Evolutionary conservation across 2,329 filamentous ascomycete species (phyloP).

Genomic region (Pyrenochaeta sp.): DNA sequence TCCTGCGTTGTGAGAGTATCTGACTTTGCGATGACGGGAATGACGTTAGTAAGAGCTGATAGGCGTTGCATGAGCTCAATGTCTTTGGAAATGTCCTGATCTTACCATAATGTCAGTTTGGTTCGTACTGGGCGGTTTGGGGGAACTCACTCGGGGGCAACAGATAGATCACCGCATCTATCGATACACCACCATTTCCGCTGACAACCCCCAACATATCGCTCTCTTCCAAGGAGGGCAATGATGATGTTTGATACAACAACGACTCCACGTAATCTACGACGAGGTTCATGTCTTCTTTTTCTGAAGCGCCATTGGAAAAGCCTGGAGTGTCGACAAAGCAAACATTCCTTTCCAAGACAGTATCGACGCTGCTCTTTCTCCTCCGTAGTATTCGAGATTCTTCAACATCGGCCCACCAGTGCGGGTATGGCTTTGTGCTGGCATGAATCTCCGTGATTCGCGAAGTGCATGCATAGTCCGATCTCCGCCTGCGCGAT

Average conservation of each 20-base stretch:
- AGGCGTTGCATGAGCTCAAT: slow-evolving; percentile 75
- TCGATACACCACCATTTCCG: slow-evolving; percentile 80
- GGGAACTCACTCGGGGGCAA: slow-evolving; percentile 70
- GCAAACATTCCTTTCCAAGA: slow-evolving; percentile 90
- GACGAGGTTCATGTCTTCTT: slow-evolving; percentile 36
- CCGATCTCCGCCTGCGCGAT: slow-evolving; percentile 33
- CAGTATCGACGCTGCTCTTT: slow-evolving; percentile 74
- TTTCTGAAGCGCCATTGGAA: slow-evolving; percentile 51
- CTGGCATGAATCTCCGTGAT: slow-evolving; percentile 55
- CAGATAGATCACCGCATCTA: slow-evolving; percentile 87
- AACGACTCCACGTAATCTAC: slow-evolving; percentile 77
- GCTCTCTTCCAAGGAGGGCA: slow-evolving; percentile 69
- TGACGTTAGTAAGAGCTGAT: slow-evolving; percentile 78
- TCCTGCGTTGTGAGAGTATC: slow-evolving; percentile 71
- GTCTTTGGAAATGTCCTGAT: slow-evolving; percentile 61
- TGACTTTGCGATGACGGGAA: slow-evolving; percentile 80
- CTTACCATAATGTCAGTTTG: slow-evolving; percentile 37
- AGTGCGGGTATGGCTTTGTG: slow-evolving; percentile 74
- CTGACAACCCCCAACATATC: slow-evolving; percentile 81
- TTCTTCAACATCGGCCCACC: slow-evolving; percentile 84
- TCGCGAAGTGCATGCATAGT: slow-evolving; percentile 27
- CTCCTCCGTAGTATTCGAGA: slow-evolving; percentile 65
- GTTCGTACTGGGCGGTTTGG: background rate
- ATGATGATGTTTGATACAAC: slow-evolving; percentile 68
- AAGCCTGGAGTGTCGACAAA: slow-evolving; percentile 86